Evolutionary conservation across 768 basidiomycete species (phyloP), one percentile per base, ranked within the genome.

Genomic region (Kwoniella dejecticola): DNA sequence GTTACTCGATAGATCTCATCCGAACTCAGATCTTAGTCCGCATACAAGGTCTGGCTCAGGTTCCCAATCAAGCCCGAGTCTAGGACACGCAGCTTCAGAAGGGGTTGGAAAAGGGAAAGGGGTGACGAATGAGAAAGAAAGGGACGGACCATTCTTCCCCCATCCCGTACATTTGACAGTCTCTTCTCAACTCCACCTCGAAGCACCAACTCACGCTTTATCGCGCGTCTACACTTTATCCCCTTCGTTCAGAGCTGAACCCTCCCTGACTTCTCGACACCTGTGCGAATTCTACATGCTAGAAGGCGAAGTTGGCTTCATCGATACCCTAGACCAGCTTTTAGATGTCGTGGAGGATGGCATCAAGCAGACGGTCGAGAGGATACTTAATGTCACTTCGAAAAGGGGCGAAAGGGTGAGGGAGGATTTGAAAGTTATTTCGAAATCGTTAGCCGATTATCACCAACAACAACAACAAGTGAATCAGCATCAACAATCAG

Each of bases 251-350:
- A 88, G 96, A 15, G 95, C 96, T 21, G 96, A 99, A 75, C 86
- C 86, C 4, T 89, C 88, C 2, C 84, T 88, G 67, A 97, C 95
- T 1, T 85, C 85, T 30, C 83, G 95, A n/a, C 96, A 99, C 75
- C 84, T 99, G 12, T 87, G 91, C 52, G 96, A 99, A 78, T 99
- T 99, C 79, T 97, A 91, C 89, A 99, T 99, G 96, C 85, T 97
- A 55, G 96, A 99, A 80, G 94, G 90, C 0, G 96, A 99, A 75
- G 88, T 91, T 84, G 86, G 86, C 0, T 89, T 86, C 72, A 65
- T 75, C 2, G 80, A 82, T 33, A 74, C 60, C 7, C 75, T 88
- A 3, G 80, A 81, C 2, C 81, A 83, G 41, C 77, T 89, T 17
- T 85, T 87, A 76, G 69, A 77, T 44, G 80, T 87, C 23, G 83